phyloP scores from a whole-genome alignment of 305 asterid species.

The Andrographis paniculata region DNA sequence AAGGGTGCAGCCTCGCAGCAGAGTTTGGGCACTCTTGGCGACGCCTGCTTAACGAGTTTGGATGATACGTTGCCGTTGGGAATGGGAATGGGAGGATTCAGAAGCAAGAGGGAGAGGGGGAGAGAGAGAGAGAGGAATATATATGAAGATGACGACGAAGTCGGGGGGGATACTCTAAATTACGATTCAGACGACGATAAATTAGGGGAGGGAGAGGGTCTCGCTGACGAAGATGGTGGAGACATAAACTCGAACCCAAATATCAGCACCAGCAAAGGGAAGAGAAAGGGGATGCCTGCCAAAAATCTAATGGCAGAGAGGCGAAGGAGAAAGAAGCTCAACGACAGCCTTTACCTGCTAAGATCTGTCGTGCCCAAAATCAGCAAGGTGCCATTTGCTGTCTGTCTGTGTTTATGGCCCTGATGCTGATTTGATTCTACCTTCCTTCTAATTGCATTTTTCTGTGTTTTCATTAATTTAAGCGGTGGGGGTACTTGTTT shows the following conservation, averaged over 20 bases:
- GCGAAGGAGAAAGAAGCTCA: constrained; percentile 71
- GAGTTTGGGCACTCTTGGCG: constrained; percentile 28
- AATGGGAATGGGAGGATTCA: constrained; percentile 29
- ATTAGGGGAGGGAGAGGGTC: constrained; percentile 26
- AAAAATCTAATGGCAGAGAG: constrained; percentile 75
- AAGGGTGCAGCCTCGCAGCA: constrained; percentile 41
- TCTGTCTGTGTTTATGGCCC: no score
- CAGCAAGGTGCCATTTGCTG: constrained; percentile 40
- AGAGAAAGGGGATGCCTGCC: constrained; percentile 60
- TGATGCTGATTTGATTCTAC: no score
- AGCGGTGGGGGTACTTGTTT: no score
- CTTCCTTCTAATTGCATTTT: no score
- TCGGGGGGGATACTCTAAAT: constrained; percentile 27
- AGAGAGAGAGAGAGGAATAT: not conserved
- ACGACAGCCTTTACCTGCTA: constrained; percentile 74
- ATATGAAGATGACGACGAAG: constrained; percentile 51
- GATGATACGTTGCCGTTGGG: constrained; percentile 19
- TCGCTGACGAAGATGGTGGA: no score
- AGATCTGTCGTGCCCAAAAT: constrained; percentile 73
- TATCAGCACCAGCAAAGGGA: constrained; percentile 31
- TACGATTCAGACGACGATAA: constrained; percentile 12
- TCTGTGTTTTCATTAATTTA: not conserved
- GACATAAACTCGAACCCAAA: constrained; percentile 35
- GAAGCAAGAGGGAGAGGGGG: constrained; percentile 23
- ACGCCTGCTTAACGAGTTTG: constrained; percentile 32